phyloP scores from a whole-genome alignment of 2,329 filamentous ascomycete genomes.

The Colletotrichum lindemuthianum region DNA sequence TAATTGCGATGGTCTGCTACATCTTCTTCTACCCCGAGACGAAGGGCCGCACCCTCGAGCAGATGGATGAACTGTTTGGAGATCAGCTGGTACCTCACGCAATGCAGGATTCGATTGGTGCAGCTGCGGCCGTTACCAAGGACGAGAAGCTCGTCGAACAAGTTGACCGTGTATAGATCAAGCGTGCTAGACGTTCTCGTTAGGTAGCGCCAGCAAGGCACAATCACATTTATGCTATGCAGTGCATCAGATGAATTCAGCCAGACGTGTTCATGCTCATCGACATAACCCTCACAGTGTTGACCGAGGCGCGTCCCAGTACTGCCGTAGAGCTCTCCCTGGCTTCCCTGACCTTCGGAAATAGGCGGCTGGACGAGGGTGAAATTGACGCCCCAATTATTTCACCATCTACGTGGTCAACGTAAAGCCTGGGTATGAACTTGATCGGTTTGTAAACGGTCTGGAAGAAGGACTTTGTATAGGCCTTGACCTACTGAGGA shows the following conservation, averaged over 20 bases:
- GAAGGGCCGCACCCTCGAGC: constrained; percentile 45
- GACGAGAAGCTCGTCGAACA: constrained; percentile 29
- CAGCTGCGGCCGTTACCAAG: constrained; percentile 22
- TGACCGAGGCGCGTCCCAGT: constrained; percentile 37
- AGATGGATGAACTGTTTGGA: constrained; percentile 50
- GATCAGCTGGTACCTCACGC: constrained; percentile 35
- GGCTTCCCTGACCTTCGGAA: constrained; percentile 49
- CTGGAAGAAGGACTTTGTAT: constrained; percentile 54
- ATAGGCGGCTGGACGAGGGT: constrained; percentile 59
- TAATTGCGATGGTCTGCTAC: constrained; percentile 40
- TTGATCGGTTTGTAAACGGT: constrained; percentile 53
- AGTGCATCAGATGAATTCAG: background rate
- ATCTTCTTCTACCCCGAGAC: constrained; percentile 46
- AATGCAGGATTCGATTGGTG: constrained; percentile 27
- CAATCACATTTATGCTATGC: background rate
- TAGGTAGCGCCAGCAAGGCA: background rate
- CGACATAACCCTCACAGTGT: background rate
- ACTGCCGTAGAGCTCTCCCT: constrained; percentile 56
- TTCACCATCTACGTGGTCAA: constrained; percentile 50
- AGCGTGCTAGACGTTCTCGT: background rate
- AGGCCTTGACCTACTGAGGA: constrained; percentile 44
- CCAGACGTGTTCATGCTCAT: background rate
- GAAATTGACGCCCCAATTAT: constrained; percentile 52
- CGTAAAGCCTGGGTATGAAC: constrained; percentile 55
- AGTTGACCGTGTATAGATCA: constrained; percentile 12